Conservation (phyloP, 2,329 filamentous ascomycete species). For the Fusarium sp. region DNA sequence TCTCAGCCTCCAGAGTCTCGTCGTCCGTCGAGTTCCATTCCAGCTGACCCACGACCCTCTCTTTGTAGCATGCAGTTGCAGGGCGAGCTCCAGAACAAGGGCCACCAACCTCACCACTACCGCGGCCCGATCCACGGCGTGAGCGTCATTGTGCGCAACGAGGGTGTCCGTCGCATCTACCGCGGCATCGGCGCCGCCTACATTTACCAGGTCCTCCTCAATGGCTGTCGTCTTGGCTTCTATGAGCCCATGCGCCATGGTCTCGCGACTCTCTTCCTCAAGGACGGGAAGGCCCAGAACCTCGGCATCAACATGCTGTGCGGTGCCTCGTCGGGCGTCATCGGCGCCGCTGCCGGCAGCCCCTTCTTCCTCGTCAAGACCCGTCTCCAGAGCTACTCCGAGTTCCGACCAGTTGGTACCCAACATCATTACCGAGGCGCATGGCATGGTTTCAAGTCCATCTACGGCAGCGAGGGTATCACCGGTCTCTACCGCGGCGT, state of each 20-base stretch:
- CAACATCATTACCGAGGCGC: slow-evolving; percentile 94
- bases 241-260: slow-evolving; percentile 91
- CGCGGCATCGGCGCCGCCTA: slow-evolving; percentile 93
- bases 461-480: slow-evolving; percentile 82
- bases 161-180: slow-evolving; percentile 87
- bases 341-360: slow-evolving; percentile 92
- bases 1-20: slow-evolving; percentile 13
- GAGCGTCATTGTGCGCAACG: slow-evolving; percentile 88
- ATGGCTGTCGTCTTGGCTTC: slow-evolving; percentile 96
- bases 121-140: slow-evolving; percentile 92
- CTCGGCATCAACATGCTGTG: slow-evolving; percentile 94
- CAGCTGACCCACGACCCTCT: slow-evolving; percentile 12
- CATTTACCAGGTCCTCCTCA: slow-evolving; percentile 95
- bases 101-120: slow-evolving; percentile 88
- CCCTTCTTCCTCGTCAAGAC: slow-evolving; percentile 99
- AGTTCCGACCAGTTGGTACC: slow-evolving; percentile 94
- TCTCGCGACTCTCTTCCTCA: slow-evolving; percentile 77
- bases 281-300: slow-evolving; percentile 81
- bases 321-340: slow-evolving; percentile 87
- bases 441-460: slow-evolving; percentile 82
- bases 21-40: not conserved
- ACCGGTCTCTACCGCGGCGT: slow-evolving; percentile 90
- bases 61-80: slow-evolving; percentile 85
- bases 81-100: slow-evolving; percentile 91
- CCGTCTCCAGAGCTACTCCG: slow-evolving; percentile 91